A percentile compares a stretch with the other conserved stretches of the same genome.
Conservation (phyloP, 495 filamentous ascomycete genomes). For the Podospora appendiculata region DNA sequence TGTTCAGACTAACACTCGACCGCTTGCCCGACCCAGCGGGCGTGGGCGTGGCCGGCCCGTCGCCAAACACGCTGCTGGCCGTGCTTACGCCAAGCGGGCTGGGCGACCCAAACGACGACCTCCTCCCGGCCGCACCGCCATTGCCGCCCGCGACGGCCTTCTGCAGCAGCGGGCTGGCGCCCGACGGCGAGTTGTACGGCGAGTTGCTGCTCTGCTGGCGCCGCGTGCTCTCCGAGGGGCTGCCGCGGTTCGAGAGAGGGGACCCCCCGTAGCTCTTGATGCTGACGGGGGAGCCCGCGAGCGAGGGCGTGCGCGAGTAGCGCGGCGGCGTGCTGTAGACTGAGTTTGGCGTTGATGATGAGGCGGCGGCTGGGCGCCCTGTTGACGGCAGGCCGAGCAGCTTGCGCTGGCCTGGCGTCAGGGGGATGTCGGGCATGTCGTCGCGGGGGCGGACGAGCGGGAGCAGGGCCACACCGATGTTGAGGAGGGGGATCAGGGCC, state of each 20-base stretch:
- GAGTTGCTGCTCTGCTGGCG: slow-evolving; percentile 3
- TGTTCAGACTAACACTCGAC: slow-evolving; percentile 67
- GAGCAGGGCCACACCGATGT: slow-evolving; percentile 43
- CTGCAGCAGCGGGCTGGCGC: slow-evolving; percentile 58
- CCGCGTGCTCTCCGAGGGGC: slow-evolving; percentile 22
- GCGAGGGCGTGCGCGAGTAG: slow-evolving; percentile 66
- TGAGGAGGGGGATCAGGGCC: slow-evolving; percentile 56
- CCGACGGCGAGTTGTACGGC: slow-evolving; percentile 16
- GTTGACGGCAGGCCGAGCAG: slow-evolving; percentile 64
- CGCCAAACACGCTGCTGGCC: slow-evolving; percentile 22
- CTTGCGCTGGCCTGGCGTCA: slow-evolving; percentile 81
- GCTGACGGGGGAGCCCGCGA: slow-evolving; percentile 43
- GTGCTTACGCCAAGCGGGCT: slow-evolving; percentile 36
- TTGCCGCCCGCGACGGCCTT: slow-evolving; percentile 45
- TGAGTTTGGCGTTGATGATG: slow-evolving; percentile 48
- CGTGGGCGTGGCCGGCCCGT: slow-evolving; percentile 47
- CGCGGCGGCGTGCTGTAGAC: slow-evolving; percentile 79
- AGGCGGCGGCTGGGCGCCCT: slow-evolving; percentile 43
- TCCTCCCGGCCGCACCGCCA: slow-evolving; percentile 34
- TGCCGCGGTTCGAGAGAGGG: slow-evolving; percentile 34
- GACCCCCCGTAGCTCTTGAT: slow-evolving; percentile 42
- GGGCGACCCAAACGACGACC: slow-evolving; percentile 56
- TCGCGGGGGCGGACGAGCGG: slow-evolving; percentile 66
- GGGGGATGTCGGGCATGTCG: slow-evolving; percentile 78
- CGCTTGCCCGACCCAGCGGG: slow-evolving; percentile 55